phyloP scores from a whole-genome alignment of 2,329 filamentous ascomycete genomes.

The Blumeria hordei region DNA sequence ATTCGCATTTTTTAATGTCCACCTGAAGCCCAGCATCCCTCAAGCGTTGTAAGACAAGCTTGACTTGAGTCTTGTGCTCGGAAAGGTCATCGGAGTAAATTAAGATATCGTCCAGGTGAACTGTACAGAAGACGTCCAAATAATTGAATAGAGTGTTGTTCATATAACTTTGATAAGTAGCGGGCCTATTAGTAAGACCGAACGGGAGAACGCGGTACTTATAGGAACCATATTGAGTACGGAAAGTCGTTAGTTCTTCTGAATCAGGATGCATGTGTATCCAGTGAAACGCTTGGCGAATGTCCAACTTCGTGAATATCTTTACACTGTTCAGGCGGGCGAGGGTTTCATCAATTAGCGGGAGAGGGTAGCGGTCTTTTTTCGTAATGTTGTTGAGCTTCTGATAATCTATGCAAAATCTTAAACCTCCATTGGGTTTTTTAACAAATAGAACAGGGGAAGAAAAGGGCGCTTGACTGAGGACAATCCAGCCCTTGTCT shows the following conservation, averaged over 20 bases:
- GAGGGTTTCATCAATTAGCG: neutral
- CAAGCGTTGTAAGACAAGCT: neutral
- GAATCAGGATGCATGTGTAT: neutral
- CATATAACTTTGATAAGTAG: too few species aligned
- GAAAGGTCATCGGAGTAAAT: neutral
- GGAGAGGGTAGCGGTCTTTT: neutral
- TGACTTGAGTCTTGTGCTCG: neutral
- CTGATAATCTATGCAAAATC: neutral
- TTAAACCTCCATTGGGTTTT: neutral
- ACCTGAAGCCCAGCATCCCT: neutral
- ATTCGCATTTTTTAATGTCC: conserved; percentile 2
- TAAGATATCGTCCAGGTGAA: neutral
- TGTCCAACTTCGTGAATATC: neutral
- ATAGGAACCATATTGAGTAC: neutral
- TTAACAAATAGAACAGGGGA: too few species aligned
- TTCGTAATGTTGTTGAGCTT: neutral
- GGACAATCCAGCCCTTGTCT: too few species aligned
- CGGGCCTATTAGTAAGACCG: too few species aligned
- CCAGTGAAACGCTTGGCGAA: neutral
- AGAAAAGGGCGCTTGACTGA: too few species aligned
- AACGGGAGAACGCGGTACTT: too few species aligned
- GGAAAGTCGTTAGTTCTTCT: neutral
- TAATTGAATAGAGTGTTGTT: neutral
- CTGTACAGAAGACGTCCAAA: neutral
- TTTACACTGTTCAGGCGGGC: neutral